Evolutionary conservation across 768 basidiomycete genomes (phyloP), one percentile per base, ranked within the genome.

Genomic region (Sporobolomyces pararoseus): DNA sequence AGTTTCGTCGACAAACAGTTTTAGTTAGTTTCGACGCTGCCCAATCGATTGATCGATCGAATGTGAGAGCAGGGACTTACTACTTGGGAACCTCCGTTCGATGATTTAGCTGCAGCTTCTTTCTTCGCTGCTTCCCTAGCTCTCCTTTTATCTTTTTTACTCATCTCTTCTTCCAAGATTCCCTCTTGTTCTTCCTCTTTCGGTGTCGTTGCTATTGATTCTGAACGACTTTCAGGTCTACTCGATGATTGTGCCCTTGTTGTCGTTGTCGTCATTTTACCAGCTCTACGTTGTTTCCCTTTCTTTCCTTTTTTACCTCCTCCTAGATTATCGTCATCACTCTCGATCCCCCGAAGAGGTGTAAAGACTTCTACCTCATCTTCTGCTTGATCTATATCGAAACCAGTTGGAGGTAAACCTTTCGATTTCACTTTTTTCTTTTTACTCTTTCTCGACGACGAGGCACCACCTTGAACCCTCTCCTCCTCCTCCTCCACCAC

Each of bases 91-190:
- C 51, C 2, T 17, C 29, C 3, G 42, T n/a, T n/a, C n/a, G n/a
- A n/a, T n/a, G n/a, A n/a, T n/a, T n/a, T n/a, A n/a, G n/a, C 68
- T 59, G 46, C 46, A 13, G 12, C 46, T 13, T 47, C 46, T 21
- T 75, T 77, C 67, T 73, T 77, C 14, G 71, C 73, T 4, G 82
- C 86, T 78, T 95, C 89, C 54, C 86, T 83, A 23, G 88, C 87
- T 57, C 87, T 84, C 54, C 94, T 82, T 79, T 88, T 91, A 37
- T 96, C 91, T 67, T 85, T 86, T 80, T 96, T 97, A 9, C 90
- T 85, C 68, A 84, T 72, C 57, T 80, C 77, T 23, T 64, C 27
- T 25, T 71, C 66, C 6, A 9, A 13, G 2, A 37, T 66, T 7
- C 66, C 61, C 31, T 71, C 27, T 61, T 63, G 47, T 64, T 35